phyloP scores from a whole-genome alignment of 371 early-diverging fungal genomes.

The Apophysomyces trapeziformis region DNA sequence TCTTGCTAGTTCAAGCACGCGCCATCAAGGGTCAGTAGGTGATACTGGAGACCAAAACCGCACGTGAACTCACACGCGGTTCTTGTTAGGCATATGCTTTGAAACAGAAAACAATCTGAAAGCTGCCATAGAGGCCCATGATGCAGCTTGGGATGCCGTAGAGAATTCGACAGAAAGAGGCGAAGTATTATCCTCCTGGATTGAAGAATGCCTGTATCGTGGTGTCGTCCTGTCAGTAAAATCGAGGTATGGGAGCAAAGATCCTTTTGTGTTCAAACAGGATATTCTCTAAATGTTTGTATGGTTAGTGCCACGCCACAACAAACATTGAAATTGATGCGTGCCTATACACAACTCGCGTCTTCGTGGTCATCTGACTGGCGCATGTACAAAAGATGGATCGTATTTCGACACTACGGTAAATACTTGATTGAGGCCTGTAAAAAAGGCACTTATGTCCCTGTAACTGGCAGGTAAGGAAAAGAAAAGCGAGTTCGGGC shows the following conservation, averaged over 20 bases:
- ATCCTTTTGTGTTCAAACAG: constrained; percentile 4
- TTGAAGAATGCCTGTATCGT: constrained; percentile 72
- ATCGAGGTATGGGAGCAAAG: constrained; percentile 37
- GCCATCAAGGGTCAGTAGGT: constrained; percentile 51
- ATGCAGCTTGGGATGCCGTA: constrained; percentile 50
- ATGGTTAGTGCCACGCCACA: constrained; percentile 13
- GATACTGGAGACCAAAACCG: neutral
- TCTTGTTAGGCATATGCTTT: constrained; percentile 42
- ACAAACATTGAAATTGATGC: constrained; percentile 37
- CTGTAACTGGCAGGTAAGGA: constrained; percentile 14
- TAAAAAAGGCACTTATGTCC: constrained; percentile 36
- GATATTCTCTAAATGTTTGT: neutral
- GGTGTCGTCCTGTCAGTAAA: constrained; percentile 57
- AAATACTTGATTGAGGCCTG: constrained; percentile 34
- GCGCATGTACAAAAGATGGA: constrained; percentile 50
- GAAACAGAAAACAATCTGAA: constrained; percentile 54
- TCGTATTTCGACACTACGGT: constrained; percentile 51
- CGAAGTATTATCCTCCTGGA: constrained; percentile 65
- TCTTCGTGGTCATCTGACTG: constrained; percentile 49
- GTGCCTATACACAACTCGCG: constrained; percentile 33
- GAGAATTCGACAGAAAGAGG: constrained; percentile 32
- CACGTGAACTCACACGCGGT: constrained; percentile 3
- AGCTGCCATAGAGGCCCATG: constrained; percentile 60
- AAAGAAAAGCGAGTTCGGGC: neutral
- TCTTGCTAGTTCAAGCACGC: constrained; percentile 53